Conservation (phyloP, 148 eudicot species). For the Beta vulgaris region DNA sequence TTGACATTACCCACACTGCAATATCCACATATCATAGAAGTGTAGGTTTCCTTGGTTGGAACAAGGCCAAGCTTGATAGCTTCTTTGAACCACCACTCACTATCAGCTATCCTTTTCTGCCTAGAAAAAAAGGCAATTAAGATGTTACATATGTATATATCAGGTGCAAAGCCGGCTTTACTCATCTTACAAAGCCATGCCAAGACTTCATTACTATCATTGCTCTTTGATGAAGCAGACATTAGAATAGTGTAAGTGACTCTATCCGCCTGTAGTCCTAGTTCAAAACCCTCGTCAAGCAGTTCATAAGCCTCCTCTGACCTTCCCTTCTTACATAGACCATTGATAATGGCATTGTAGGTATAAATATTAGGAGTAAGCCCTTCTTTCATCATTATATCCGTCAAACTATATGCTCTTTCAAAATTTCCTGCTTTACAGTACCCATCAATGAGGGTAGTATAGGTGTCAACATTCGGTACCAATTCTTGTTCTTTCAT, state of each 20-base stretch:
- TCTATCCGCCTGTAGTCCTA: slow-evolving; percentile 62
- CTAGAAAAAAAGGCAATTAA: slow-evolving; percentile 59
- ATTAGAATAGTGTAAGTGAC: slow-evolving; percentile 80
- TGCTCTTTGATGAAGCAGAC: slow-evolving; percentile 54
- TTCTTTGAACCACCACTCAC: slow-evolving; percentile 59
- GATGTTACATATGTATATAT: slow-evolving; percentile 66
- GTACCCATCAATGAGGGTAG: slow-evolving; percentile 70
- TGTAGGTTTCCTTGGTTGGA: slow-evolving; percentile 75
- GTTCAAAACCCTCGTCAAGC: slow-evolving; percentile 31
- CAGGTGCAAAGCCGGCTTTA: slow-evolving; percentile 57
- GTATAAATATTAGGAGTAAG: slow-evolving; percentile 54
- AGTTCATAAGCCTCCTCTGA: slow-evolving; percentile 56
- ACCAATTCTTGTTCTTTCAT: slow-evolving; percentile 79
- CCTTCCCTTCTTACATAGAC: slow-evolving; percentile 72
- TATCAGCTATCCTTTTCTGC: slow-evolving; percentile 57
- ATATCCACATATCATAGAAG: slow-evolving; percentile 81
- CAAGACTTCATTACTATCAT: slow-evolving; percentile 40
- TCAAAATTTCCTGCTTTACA: slow-evolving; percentile 70
- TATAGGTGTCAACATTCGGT: slow-evolving; percentile 74
- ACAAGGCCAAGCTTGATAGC: slow-evolving; percentile 51
- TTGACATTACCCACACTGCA: slow-evolving; percentile 47
- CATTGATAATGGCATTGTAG: slow-evolving; percentile 64
- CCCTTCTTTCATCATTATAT: slow-evolving; percentile 46
- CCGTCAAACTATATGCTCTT: slow-evolving; percentile 67
- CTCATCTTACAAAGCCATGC: slow-evolving; percentile 53